Evolutionary conservation across 805 yeast species (phyloP), one percentile per base, ranked within the genome.

Genomic region (Wickerhamiella allomyrinae): DNA sequence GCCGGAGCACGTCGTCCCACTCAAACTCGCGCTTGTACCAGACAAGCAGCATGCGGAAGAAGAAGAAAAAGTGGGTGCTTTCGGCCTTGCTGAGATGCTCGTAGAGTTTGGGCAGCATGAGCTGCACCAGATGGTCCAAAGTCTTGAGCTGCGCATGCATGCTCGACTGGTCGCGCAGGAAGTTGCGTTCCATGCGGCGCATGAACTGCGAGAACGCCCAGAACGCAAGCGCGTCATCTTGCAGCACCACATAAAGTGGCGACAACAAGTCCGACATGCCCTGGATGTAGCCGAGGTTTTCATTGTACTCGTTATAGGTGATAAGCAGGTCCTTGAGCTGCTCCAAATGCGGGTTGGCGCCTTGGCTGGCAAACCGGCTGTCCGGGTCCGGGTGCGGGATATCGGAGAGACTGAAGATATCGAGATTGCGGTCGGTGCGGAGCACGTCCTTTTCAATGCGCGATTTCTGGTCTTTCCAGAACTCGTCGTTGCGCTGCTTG

Each of bases 241-340:
- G 68, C 24, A 67, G 49, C 51, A 65, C 54, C 5, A 66, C 70
- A 57, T 85, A 91, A 2, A 91, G 61, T 0, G 96, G 96, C 0
- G 95, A 80, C 29, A 91, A 64, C 40, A 91, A 65, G 59, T 91
- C 99, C 8, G 91, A 76, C 99, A 91, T 91, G 2, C 99, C 99
- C 63, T 91, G 99, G 15, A 91, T 95, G 55, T 91, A 91, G 1
- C 98, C 98, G 50, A 91, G 62, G 50, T 85, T 79, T 37, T 66
- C 68, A 58, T 91, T 87, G 57, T 77, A 71, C 59, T 82, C 86
- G 58, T 91, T 89, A 55, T 80, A 89, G 0, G 96, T 83, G 43
- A 86, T 68, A 31, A 91, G 66, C 46, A 91, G 80, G 51, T 81
- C 86, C 50, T 84, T 71, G 63, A 91, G 62, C 40, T 64, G 70